Conservation (phyloP, 441 rosid species). For the Brassica balearica region DNA sequence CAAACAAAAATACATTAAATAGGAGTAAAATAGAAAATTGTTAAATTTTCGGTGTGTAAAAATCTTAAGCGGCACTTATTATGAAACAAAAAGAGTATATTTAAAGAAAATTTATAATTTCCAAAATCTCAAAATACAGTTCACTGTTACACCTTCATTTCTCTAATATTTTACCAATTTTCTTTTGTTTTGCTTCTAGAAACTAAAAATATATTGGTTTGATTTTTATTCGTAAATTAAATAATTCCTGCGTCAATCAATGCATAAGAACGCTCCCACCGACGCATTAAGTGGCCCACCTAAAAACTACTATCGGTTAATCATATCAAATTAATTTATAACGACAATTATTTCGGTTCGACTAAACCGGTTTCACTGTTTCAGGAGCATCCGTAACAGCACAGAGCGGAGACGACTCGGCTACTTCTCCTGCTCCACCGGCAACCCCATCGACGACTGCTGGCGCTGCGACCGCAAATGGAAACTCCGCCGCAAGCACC, state of each 20-base stretch:
- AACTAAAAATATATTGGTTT: too few species aligned
- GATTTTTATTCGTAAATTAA: neutral
- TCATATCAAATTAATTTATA: neutral
- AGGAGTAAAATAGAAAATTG: too few species aligned
- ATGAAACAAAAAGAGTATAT: too few species aligned
- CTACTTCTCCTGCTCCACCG: conserved; percentile 60
- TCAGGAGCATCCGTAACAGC: conserved; percentile 49
- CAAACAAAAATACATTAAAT: too few species aligned
- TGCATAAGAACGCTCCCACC: conserved; percentile 16
- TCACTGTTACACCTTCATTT: neutral
- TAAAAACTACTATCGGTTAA: neutral
- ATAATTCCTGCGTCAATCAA: neutral
- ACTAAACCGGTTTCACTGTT: neutral
- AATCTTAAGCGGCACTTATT: too few species aligned
- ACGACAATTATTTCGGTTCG: neutral
- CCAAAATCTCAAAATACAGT: too few species aligned
- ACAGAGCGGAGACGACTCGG: conserved; percentile 53
- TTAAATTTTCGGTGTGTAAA: too few species aligned
- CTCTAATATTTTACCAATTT: neutral
- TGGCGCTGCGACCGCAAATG: conserved; percentile 61
- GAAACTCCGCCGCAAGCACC: conserved; percentile 45
- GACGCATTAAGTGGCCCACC: conserved; percentile 24
- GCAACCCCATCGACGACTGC: conserved; percentile 61
- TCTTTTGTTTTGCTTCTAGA: neutral
- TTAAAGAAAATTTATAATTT: too few species aligned